phyloP scores from a whole-genome alignment of 2,329 filamentous ascomycete genomes.

The Myriosclerotinia duriaeana region DNA sequence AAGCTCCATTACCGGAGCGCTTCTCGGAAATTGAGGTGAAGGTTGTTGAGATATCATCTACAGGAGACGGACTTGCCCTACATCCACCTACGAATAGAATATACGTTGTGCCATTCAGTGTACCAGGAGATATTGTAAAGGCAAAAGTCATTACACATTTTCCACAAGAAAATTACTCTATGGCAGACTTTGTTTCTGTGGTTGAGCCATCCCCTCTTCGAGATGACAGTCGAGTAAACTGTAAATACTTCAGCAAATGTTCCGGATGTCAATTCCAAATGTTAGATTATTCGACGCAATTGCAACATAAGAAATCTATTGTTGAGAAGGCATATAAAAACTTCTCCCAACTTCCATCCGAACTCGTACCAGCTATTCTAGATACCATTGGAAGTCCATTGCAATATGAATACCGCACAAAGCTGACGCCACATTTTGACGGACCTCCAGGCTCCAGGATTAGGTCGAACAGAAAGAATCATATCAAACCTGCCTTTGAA shows the following conservation, averaged over 20 bases:
- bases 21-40: constrained; percentile 78
- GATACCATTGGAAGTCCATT: constrained; percentile 89
- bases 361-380: constrained; percentile 70
- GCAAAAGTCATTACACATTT: constrained; percentile 78
- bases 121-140: constrained; percentile 78
- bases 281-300: constrained; percentile 83
- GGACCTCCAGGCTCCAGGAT: constrained; percentile 59
- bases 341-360: constrained; percentile 79
- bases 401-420: constrained; percentile 92
- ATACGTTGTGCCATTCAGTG: constrained; percentile 84
- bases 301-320: constrained; percentile 78
- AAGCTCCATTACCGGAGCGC: constrained; percentile 56
- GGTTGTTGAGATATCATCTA: constrained; percentile 82
- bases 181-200: constrained; percentile 81
- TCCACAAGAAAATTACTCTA: constrained; percentile 63
- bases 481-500: constrained; percentile 57
- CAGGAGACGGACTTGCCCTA: constrained; percentile 84
- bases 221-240: constrained; percentile 73
- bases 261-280: constrained; percentile 97
- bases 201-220: constrained; percentile 70
- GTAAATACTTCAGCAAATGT: constrained; percentile 83
- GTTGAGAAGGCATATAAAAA: constrained; percentile 89
- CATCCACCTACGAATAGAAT: constrained; percentile 61
- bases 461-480: constrained; percentile 50
- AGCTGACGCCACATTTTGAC: constrained; percentile 95